Evolutionary conservation across 2,329 filamentous ascomycete species (phyloP), one percentile per base, ranked within the genome.

Genomic region (Aspergillus jensenii): DNA sequence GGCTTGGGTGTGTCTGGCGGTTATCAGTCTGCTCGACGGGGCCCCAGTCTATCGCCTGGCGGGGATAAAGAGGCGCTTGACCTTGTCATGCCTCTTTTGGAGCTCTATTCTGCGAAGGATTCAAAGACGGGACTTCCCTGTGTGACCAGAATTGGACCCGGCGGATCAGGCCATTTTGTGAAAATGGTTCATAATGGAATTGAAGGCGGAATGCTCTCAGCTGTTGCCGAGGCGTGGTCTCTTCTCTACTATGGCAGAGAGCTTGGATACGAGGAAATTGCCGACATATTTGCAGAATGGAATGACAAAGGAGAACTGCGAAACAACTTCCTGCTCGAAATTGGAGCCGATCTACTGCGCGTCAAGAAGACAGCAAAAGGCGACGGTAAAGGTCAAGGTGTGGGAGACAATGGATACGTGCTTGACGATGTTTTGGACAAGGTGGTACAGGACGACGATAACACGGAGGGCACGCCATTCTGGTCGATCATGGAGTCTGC

Each of bases 141-240:
- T 63, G 85, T 88, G 0, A 82, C 76, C 0, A 78, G 80, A 25
- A 79, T 87, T 47, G 87, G 88, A 0, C 81, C 82, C 2, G 83
- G 83, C 0, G 87, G 87, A 1, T 81, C 83, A 1, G 88, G 88
- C 0, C 87, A 90, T 69, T 90, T 87, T 66, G 86, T 90, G 41
- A 90, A 91, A 76, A 90, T 90, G 87, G 81, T 90, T 4, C 88
- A 90, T 68, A 90, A 90, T 62, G 87, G 87, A 1, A 90, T 90
- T 59, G 87, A 90, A 68, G 86, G 89, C 60, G 87, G 86, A 2
- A 88, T 90, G 84, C 83, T 90, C 76, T 83, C 74, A 53, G 79
- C 82, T 0, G 79, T 89, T 6, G 82, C 82, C 14, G 88, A 90
- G 69, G 83, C 84, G 3, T 90, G 86, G 85, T 79, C 79, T 0